Conservation (phyloP, 2,329 filamentous ascomycete genomes). For the Pseudogymnoascus destructans region DNA sequence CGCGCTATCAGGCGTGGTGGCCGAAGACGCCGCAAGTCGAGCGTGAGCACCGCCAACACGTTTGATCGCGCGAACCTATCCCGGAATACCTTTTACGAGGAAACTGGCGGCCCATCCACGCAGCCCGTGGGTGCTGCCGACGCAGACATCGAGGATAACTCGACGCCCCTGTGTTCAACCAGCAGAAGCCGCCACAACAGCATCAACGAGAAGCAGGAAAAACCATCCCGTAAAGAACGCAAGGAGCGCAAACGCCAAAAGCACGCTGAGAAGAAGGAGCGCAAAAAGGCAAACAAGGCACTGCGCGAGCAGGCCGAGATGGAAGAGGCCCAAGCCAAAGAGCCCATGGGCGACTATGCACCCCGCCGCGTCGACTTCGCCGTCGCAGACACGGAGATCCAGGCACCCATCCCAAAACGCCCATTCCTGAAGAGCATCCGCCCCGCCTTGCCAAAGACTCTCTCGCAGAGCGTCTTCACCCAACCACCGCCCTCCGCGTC, state of each 20-base stretch:
- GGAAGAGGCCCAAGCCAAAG: conserved; percentile 12
- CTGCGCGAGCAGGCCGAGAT: conserved; percentile 6
- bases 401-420: conserved; percentile 25
- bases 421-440: conserved; percentile 46
- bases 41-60: conserved; percentile 25
- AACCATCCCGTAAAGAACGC: conserved; percentile 23
- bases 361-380: conserved; percentile 48
- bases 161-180: not conserved
- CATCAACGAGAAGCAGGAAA: conserved; percentile 11
- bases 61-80: conserved; percentile 3
- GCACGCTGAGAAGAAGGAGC: conserved; percentile 27
- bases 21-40: conserved; percentile 60
- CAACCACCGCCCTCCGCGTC: conserved; percentile 30
- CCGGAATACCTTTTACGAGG: conserved; percentile 14
- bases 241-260: conserved; percentile 29
- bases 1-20: conserved; percentile 54
- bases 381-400: conserved; percentile 27
- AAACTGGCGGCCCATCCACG: not conserved
- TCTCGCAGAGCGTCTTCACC: conserved; percentile 59
- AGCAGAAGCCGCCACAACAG: conserved; percentile 21
- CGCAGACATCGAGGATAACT: not conserved
- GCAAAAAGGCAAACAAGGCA: conserved; percentile 14
- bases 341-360: conserved; percentile 24
- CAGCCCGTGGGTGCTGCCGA: not conserved
- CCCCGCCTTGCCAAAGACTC: conserved; percentile 48